phyloP scores from a whole-genome alignment of 495 filamentous ascomycete genomes.

The Aspergillus saccharolyticus region DNA sequence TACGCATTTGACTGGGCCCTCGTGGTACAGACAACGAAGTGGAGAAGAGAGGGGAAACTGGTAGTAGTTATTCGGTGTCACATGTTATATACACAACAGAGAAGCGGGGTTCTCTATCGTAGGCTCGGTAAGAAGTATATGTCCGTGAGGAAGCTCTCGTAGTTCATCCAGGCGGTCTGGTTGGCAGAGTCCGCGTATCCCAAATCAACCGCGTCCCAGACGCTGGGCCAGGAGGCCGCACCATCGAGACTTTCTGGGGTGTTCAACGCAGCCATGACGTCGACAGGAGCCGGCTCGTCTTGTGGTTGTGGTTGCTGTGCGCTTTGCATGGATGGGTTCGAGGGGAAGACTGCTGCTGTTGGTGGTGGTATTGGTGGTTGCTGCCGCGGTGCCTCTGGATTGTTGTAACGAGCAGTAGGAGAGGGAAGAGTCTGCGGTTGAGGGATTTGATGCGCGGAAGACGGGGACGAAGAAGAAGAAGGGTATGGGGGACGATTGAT shows the following conservation, averaged over 20 bases:
- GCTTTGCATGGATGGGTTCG: not conserved
- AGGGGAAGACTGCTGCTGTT: not conserved
- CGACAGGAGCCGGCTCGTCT: not conserved
- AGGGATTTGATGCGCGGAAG: not conserved
- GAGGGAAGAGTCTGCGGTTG: not conserved
- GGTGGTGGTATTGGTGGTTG: not conserved
- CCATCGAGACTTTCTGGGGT: constrained; percentile 9
- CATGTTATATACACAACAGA: no score
- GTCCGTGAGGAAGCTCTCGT: constrained; percentile 33
- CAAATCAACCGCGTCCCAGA: constrained; percentile 33
- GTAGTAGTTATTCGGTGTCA: no score
- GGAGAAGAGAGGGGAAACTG: no score
- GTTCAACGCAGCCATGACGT: not conserved
- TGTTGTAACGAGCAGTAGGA: not conserved
- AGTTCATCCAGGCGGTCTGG: constrained; percentile 30
- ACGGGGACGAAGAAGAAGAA: not conserved
- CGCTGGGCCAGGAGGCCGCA: constrained; percentile 19
- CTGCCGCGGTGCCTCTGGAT: not conserved
- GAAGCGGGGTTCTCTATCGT: not conserved
- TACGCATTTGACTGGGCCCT: no score
- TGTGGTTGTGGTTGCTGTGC: not conserved
- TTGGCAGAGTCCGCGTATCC: constrained; percentile 2
- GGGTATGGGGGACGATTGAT: not conserved
- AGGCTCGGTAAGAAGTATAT: constrained; percentile 23
- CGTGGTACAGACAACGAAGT: no score